Base-by-base conservation (phyloP, 1,284 basidiomycete species). In the Malassezia obtusa region DNA sequence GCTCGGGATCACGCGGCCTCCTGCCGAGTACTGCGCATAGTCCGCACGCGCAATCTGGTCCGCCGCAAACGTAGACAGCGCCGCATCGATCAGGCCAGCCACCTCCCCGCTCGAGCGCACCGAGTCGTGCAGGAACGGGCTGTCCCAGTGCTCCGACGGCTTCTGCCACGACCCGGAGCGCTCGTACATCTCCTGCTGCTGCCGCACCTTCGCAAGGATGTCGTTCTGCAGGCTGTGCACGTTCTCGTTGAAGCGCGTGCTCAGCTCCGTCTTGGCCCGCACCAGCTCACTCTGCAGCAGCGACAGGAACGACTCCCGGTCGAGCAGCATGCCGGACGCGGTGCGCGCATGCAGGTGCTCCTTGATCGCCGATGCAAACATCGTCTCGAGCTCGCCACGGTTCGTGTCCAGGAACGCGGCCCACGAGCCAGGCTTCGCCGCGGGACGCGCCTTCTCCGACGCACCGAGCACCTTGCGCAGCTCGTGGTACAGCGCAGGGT, bases 11-110 rank as follows among this genome's bases (percentile, higher is more conserved):
- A 90, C 78, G 0, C 82, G 78, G 0, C 82, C 91, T 8, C 91
- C 91, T 2, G 81, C 82, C 6, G 87, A 85, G 73, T 84, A 84
- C 4, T 90, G 77, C 0, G 92, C 91, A 67, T 82, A 92, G 76
- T 98, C 92, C 0, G 84, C 77, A 37, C 82, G 82, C 0, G 82
- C 86, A 37, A 94, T 76, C n/a, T 77, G 80, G 69, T 95, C 90
- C 68, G 87, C 83, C 12, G 81, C 84, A 62, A 80, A 81, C 32
- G 78, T 78, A 32, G 82, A 78, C 2, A 92, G 69, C 0, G 78
- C 78, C 2, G 76, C 71, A 59, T 89, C 83, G 65, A 94, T 85
- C 38, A 92, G 79, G 21, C 82, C 78, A 25, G 78, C 78, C 57
- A 94, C 87, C 9, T 32, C 46, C 3, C 30, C 47, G 19, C 26